phyloP scores from a whole-genome alignment of 441 rosid species.

The Aquilaria agallochum region DNA sequence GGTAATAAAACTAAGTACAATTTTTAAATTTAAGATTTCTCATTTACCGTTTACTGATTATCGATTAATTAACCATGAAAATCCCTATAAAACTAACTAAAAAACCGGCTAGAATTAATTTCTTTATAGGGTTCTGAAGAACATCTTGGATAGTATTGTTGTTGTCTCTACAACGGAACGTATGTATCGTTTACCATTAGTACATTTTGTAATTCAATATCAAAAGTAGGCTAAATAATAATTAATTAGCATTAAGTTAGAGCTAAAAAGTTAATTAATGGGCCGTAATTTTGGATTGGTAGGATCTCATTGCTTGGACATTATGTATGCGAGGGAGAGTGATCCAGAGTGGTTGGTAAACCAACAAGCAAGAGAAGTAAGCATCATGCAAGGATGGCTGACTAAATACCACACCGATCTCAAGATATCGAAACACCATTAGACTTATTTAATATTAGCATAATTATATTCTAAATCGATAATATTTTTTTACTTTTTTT shows the following conservation, averaged over 20 bases:
- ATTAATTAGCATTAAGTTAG: background rate
- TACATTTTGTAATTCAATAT: background rate
- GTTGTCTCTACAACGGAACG: constrained; percentile 47
- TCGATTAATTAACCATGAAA: background rate
- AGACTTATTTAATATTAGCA: too few relatives aligned
- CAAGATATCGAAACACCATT: constrained; percentile 17
- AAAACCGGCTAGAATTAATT: too few relatives aligned
- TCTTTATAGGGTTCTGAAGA: constrained; percentile 43
- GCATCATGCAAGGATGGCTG: too few relatives aligned
- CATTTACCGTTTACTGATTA: too few relatives aligned
- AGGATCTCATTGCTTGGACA: constrained; percentile 77
- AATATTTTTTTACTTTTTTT: too few relatives aligned
- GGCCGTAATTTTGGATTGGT: background rate
- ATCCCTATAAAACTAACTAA: background rate
- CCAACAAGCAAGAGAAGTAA: too few relatives aligned
- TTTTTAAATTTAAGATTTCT: too few relatives aligned
- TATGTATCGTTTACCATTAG: constrained; percentile 5
- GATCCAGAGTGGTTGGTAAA: too few relatives aligned
- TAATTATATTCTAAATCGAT: too few relatives aligned
- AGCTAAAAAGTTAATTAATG: too few relatives aligned
- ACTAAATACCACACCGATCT: too few relatives aligned
- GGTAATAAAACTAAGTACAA: constrained; percentile 37
- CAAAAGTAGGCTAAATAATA: background rate
- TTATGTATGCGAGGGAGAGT: constrained; percentile 19
- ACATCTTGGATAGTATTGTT: constrained; percentile 48